Evolutionary conservation across 441 rosid genomes (phyloP), one percentile per base, ranked within the genome.

Genomic region (Arabidopsis lyrata): DNA sequence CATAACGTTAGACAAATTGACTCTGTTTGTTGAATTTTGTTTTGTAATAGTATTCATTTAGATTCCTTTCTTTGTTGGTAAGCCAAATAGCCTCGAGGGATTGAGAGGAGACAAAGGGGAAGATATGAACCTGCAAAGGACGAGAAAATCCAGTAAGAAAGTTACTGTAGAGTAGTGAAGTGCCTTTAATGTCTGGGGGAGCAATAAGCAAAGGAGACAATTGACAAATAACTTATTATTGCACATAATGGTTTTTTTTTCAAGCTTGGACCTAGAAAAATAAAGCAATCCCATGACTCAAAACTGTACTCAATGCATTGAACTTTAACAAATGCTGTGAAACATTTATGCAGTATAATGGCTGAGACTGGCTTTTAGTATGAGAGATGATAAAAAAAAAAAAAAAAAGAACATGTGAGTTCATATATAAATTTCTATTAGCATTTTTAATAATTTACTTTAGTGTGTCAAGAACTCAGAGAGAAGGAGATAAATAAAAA

Each of bases 71-170:
- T 69, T 70, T 76, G 67, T 76, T 62, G 15, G 39, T 32, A 76
- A 54, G 54, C 24, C 16, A 54, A 75, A 76, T 27, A 36, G 74
- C 39, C 75, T 63, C 65, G 70, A 69, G 75, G 45, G 36, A 54
- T 14, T 63, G 64, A 57, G 76, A 76, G 76, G 76, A 77, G 80
- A 56, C 76, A 64, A 70, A 63, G 32, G 31, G 76, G 72, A 64
- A 70, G 80, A 50, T 73, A 56, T 39, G 54, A 70, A 56, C 59
- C 71, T 70, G 75, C 79, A 45, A 75, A 69, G 57, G 75, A 70
- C 15, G 65, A 64, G 71, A 63, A 15, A 68, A 52, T 75, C 74
- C 41, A 32, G 68, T 58, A 50, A 13, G 58, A 60, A 75, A 68
- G 57, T 60, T 66, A 75, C 74, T 60, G 68, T 62, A 27, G 64